A percentile compares a stretch with the other conserved stretches of the same genome.
Conservation (phyloP, 2,329 filamentous ascomycete species). For the Fusarium torreyae region DNA sequence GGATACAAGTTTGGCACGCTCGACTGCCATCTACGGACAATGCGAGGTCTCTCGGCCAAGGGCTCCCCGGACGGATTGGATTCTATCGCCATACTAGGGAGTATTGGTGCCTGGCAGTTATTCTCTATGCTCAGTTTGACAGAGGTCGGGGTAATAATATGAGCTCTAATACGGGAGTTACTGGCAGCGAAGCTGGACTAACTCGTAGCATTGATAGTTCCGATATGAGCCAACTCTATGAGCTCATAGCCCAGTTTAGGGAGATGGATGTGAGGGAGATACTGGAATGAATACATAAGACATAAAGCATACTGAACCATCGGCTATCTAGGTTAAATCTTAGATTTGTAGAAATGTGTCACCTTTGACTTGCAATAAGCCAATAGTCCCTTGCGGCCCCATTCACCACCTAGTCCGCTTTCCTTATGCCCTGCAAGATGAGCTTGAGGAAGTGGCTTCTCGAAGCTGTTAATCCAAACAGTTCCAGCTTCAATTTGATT, state of each 20-base stretch:
- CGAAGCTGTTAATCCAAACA: constrained; percentile 72
- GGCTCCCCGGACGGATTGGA: background rate
- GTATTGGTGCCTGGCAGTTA: constrained; percentile 12
- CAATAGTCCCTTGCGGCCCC: constrained; percentile 54
- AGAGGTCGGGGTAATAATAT: too few relatives aligned
- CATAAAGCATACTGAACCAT: background rate
- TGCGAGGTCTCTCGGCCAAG: rapidly evolving
- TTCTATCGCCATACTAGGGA: constrained; percentile 19
- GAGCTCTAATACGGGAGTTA: too few relatives aligned
- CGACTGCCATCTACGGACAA: background rate
- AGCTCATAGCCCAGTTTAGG: too few relatives aligned
- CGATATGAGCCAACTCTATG: too few relatives aligned
- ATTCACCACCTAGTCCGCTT: constrained; percentile 60
- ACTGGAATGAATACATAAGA: background rate
- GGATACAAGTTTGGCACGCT: constrained; percentile 13
- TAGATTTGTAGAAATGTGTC: constrained; percentile 18
- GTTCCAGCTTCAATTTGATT: constrained; percentile 68
- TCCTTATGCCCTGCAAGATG: constrained; percentile 61
- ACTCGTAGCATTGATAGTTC: too few relatives aligned
- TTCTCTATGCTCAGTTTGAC: too few relatives aligned
- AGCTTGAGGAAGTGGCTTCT: constrained; percentile 51
- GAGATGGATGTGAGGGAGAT: background rate
- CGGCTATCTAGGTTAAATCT: background rate
- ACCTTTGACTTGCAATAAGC: constrained; percentile 23
- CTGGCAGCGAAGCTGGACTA: too few relatives aligned